These are phyloP conservation scores for Thinopyrum elongatum DNA, from an alignment of 176 grass and related monocot genomes.

Conservation along the genomic window DNA sequence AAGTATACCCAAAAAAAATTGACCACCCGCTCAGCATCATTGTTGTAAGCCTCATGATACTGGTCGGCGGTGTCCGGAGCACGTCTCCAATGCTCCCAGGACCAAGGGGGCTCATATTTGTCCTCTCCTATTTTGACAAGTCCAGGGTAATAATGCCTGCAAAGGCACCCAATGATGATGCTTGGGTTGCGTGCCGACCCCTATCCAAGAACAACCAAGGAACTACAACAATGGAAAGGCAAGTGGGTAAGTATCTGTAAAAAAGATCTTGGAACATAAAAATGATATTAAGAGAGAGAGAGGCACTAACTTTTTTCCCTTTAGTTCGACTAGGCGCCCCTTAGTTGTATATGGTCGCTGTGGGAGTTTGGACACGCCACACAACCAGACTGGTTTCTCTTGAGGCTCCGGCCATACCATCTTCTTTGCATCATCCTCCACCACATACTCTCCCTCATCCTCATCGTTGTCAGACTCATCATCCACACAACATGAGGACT, in stretches of 20 bases:
- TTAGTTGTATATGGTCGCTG: not conserved
- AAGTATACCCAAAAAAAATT: too few relatives aligned
- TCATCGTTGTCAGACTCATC: too few relatives aligned
- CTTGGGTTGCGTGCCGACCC: not conserved
- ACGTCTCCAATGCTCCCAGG: too few relatives aligned
- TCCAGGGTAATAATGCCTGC: too few relatives aligned
- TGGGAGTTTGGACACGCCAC: not conserved
- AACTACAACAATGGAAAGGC: not conserved
- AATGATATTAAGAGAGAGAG: not conserved
- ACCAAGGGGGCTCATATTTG: too few relatives aligned
- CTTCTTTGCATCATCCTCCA: not conserved
- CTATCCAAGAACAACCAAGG: too few relatives aligned
- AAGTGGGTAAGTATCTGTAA: not conserved
- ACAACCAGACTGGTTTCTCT: not conserved
- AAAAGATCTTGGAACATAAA: not conserved
- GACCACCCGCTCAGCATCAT: too few relatives aligned
- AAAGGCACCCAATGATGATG: not conserved
- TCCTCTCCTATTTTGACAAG: too few relatives aligned
- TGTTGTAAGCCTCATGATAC: too few relatives aligned
- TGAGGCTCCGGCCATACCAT: not conserved
- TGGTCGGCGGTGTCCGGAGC: too few relatives aligned
- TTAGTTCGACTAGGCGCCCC: not conserved
- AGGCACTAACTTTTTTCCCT: not conserved
- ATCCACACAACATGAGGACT: too few relatives aligned
- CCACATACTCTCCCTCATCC: too few relatives aligned